A percentile compares a stretch with the other conserved stretches of the same genome.
Evolutionary conservation across 106 monocot species (phyloP).

Genomic region (Dioscorea alata): DNA sequence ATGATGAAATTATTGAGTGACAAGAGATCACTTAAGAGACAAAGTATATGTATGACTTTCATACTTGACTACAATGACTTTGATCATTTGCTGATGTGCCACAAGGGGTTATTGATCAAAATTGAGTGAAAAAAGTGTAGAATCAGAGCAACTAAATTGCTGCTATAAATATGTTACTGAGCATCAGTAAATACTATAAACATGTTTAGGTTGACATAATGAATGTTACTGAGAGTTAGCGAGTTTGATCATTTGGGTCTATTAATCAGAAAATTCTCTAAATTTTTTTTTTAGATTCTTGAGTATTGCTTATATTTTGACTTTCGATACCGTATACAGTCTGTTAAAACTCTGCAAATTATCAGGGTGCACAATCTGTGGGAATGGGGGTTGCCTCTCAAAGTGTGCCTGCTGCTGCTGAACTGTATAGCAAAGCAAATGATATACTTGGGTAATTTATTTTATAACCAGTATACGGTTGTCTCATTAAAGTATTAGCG

Average conservation of each 20-base stretch:
- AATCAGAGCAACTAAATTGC: background rate
- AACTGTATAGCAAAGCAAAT: conserved; percentile 80
- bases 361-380: conserved; percentile 81
- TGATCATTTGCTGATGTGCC: no score
- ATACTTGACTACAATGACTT: no score
- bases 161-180: background rate
- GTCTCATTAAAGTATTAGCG: background rate
- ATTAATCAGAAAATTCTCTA: no score
- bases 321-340: no score
- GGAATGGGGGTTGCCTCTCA: conserved; percentile 89
- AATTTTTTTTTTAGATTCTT: no score
- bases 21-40: no score
- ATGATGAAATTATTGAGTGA: no score
- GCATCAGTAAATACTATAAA: no score
- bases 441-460: conserved; percentile 75
- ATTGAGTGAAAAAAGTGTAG: background rate
- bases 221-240: background rate
- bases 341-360: background rate
- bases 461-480: background rate
- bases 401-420: conserved; percentile 65
- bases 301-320: no score
- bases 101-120: background rate
- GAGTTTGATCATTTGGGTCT: background rate
- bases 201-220: no score
- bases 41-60: no score